phyloP scores from a whole-genome alignment of 257 asterid species.

The Solanum clarkiae region DNA sequence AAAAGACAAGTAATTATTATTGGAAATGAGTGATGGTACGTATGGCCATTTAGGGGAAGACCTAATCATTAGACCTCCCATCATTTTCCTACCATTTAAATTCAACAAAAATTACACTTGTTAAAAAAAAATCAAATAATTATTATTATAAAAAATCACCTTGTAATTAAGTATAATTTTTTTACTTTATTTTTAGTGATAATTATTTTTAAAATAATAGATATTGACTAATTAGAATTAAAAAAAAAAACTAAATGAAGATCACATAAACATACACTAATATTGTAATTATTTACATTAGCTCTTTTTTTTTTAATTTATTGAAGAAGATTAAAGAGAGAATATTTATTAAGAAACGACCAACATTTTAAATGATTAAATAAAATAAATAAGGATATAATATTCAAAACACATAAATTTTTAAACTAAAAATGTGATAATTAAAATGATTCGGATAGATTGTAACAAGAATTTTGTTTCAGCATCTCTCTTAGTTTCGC shows the following conservation, averaged over 20 bases:
- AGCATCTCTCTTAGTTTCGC: not conserved
- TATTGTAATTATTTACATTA: not conserved
- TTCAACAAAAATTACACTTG: not conserved
- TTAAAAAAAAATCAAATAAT: no score
- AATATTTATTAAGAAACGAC: no score
- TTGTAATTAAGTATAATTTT: no score
- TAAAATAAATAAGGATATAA: no score
- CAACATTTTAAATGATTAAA: no score
- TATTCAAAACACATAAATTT: no score
- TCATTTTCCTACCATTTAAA: slow-evolving; percentile 21
- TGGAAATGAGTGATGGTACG: slow-evolving; percentile 14
- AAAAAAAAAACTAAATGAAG: not conserved
- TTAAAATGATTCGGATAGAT: no score
- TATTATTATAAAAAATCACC: no score
- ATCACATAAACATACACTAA: not conserved
- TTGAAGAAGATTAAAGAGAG: no score
- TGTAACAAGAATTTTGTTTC: no score
- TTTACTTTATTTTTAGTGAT: not conserved
- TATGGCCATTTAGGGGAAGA: slow-evolving; percentile 20
- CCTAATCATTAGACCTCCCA: slow-evolving; percentile 30
- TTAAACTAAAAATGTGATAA: no score
- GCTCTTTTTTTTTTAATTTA: no score
- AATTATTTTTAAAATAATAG: not conserved
- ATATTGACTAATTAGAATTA: not conserved
- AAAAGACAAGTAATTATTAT: slow-evolving; percentile 3